Base-by-base conservation (phyloP, 345 rosid species). In the Citrus inodora region DNA sequence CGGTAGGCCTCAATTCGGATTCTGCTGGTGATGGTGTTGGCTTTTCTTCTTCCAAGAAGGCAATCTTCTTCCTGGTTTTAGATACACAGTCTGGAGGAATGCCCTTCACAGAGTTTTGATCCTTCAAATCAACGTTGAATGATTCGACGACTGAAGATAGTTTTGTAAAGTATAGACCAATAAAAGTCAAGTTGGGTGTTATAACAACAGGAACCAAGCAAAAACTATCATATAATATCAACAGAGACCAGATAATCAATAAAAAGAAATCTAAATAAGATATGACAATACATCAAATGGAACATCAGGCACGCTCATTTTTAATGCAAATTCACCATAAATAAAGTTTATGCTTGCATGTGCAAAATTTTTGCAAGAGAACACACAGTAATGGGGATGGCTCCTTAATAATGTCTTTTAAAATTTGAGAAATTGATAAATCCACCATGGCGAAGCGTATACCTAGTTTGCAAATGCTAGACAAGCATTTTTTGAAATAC, bases 61-160 rank as follows among this genome's bases (percentile, higher is more conserved):
- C 40, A 11, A 97, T 95, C 78, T 85, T 88, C 92, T 93, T 93
- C 69, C 93, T 91, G 0, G 94, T 91, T 87, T 94, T 94, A 3
- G 97, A 6, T 33, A 86, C 42, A 94, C 97, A 0, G 88, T 84
- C 89, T 93, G 88, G 7, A 91, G 79, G 78, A 92, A 32, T 32
- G 79, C 98, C 98, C 82, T 86, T 91, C 74, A 95, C 98, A 0
- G 90, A 93, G 95, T 76, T 91, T 93, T 80, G 88, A 94, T 92
- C 92, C 85, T 93, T 79, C 82, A 93, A 59, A 82, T 93, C 88
- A 71, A 93, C 84, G 67, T 93, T 91, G 71, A 67, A 95, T 58
- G 93, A 84, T 78, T 93, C 94, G 71, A 95, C 98, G 69, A 95
- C 95, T 95, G 80, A 73, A 80, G 16, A 74, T 28, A n/a, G 38